Conservation (phyloP, 2,329 filamentous ascomycete genomes). For the Fusarium virguliforme region DNA sequence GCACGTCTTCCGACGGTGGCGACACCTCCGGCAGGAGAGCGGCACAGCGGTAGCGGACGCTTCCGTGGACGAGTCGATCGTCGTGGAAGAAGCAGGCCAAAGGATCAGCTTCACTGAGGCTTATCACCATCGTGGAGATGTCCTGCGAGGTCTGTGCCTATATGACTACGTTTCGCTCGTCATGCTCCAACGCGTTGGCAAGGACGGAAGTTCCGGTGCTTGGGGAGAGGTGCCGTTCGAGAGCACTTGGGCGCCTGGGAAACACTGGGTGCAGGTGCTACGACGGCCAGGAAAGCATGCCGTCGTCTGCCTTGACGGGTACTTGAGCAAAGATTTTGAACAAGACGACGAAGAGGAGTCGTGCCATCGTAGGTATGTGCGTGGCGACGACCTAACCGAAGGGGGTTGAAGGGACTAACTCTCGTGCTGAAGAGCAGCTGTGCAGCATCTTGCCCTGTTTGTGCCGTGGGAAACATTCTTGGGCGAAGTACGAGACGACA, state of each 20-base stretch:
- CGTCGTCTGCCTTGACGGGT: not conserved
- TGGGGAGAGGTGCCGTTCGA: constrained; percentile 4
- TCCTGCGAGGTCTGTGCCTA: not conserved
- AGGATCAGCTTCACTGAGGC: no score
- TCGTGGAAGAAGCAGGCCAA: no score
- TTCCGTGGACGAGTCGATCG: no score
- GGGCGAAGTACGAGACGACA: constrained; percentile 18
- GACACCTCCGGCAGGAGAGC: no score
- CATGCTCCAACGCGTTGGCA: not conserved
- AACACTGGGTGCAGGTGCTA: not conserved
- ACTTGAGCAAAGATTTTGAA: constrained; percentile 1
- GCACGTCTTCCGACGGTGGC: no score
- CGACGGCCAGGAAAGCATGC: not conserved
- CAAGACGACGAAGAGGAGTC: not conserved
- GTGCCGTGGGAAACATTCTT: constrained; percentile 27
- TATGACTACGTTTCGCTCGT: not conserved
- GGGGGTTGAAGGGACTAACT: not conserved
- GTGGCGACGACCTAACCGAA: not conserved
- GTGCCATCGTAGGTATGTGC: no score
- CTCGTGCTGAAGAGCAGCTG: constrained; percentile 3
- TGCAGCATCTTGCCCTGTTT: constrained; percentile 30
- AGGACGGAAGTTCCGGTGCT: not conserved
- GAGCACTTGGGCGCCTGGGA: not conserved
- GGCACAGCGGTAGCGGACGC: not conserved
- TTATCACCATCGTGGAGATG: no score